phyloP scores from a whole-genome alignment of 805 yeast species.

The Wickerhamomyces subpelliculosus region DNA sequence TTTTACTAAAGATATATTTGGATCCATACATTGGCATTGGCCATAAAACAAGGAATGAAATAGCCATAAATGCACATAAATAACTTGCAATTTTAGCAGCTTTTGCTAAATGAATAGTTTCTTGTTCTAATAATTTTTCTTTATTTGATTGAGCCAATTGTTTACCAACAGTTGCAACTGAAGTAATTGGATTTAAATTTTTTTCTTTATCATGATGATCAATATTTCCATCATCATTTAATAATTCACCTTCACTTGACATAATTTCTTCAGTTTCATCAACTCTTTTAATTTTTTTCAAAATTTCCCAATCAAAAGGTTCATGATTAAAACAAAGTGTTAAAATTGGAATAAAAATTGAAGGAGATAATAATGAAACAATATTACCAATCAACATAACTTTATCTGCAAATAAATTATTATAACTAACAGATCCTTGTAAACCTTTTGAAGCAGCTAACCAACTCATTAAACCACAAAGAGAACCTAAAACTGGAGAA shows the following conservation, averaged over 20 bases:
- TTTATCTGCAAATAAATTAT: constrained; percentile 69
- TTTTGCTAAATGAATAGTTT: constrained; percentile 41
- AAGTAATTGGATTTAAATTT: constrained; percentile 23
- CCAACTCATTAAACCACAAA: constrained; percentile 69
- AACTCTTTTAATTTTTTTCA: constrained; percentile 56
- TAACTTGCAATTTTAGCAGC: constrained; percentile 57
- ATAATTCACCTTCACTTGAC: constrained; percentile 31
- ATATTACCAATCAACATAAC: constrained; percentile 89
- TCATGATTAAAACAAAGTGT: constrained; percentile 62
- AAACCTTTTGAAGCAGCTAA: constrained; percentile 39
- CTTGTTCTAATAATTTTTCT: constrained; percentile 34
- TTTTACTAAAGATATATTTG: constrained; percentile 64
- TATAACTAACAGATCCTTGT: constrained; percentile 37
- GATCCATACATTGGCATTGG: constrained; percentile 95
- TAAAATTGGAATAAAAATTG: constrained; percentile 56
- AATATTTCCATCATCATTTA: constrained; percentile 3
- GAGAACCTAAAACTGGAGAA: constrained; percentile 77
- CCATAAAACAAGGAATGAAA: constrained; percentile 68
- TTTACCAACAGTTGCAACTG: constrained; percentile 25
- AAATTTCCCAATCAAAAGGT: constrained; percentile 63
- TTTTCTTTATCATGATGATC: constrained; percentile 9
- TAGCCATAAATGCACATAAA: constrained; percentile 53
- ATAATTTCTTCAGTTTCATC: constrained; percentile 64
- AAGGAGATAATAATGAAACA: constrained; percentile 72
- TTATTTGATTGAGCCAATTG: constrained; percentile 19